These are phyloP conservation scores for Populus tomentosa DNA, from an alignment of 441 rosid species.

Conservation along the genomic window DNA sequence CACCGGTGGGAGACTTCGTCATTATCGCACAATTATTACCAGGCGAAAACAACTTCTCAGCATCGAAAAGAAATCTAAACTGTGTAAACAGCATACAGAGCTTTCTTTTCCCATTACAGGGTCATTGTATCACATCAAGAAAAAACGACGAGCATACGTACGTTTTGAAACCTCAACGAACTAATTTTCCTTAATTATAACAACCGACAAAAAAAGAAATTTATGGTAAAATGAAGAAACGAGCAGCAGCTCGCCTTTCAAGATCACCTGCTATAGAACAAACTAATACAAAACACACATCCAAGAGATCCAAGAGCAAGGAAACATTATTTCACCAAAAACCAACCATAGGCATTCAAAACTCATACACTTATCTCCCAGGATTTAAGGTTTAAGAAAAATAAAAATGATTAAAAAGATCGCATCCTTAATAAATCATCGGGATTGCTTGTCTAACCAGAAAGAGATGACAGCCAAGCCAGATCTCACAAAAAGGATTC, in stretches of 20 bases:
- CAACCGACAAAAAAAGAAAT: conserved; percentile 32
- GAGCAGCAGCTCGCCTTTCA: conserved; percentile 27
- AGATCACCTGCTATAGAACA: conserved; percentile 17
- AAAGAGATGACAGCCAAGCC: conserved; percentile 2
- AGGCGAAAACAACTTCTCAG: neutral
- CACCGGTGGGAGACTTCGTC: neutral
- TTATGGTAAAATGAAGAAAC: conserved; percentile 1
- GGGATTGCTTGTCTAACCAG: conserved; percentile 18
- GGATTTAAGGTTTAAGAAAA: neutral
- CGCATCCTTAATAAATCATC: neutral
- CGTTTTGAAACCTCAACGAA: conserved; percentile 22
- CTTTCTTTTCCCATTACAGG: conserved; percentile 3
- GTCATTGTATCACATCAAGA: conserved; percentile 12
- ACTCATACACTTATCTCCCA: neutral
- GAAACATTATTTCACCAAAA: neutral
- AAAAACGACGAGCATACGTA: conserved; percentile 28
- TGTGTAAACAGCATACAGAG: neutral
- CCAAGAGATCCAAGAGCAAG: neutral
- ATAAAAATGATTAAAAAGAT: neutral
- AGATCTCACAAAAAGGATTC: conserved; percentile 12
- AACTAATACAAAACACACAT: neutral
- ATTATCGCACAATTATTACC: neutral
- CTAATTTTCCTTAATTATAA: conserved; percentile 16
- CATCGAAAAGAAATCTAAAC: neutral
- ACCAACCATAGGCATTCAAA: neutral